A percentile compares a stretch with the other conserved stretches of the same genome.
phyloP scores from a whole-genome alignment of 2,329 filamentous ascomycete species.

The Bipolaris sorokiniana region DNA sequence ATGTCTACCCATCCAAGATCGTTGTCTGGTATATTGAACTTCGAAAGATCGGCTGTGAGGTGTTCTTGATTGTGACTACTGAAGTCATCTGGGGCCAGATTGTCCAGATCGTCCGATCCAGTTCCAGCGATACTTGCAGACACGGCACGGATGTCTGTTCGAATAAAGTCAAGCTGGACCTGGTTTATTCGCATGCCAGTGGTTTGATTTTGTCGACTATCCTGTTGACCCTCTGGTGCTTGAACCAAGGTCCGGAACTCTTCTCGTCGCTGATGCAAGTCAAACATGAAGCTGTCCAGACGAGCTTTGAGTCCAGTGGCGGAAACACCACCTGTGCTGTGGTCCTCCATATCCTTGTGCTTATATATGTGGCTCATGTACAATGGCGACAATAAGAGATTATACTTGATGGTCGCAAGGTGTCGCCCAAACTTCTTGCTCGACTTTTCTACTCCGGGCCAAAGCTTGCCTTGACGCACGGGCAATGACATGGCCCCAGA shows the following conservation, averaged over 20 bases:
- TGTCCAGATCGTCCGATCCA: conserved; percentile 74
- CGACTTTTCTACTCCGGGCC: conserved; percentile 91
- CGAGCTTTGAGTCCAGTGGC: conserved; percentile 96
- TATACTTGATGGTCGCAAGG: conserved; percentile 98
- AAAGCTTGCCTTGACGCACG: conserved; percentile 87
- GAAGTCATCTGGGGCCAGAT: conserved; percentile 67
- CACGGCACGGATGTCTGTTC: conserved; percentile 89
- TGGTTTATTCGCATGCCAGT: conserved; percentile 96
- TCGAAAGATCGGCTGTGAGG: conserved; percentile 69
- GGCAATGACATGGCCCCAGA: conserved; percentile 93
- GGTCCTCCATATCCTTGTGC: conserved; percentile 93
- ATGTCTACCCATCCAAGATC: conserved; percentile 98
- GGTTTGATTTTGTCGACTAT: conserved; percentile 78
- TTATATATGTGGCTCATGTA: conserved; percentile 98
- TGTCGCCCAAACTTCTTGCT: conserved; percentile 99
- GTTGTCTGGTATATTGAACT: conserved; percentile 93
- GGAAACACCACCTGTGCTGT: conserved; percentile 76
- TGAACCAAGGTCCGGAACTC: conserved; percentile 84
- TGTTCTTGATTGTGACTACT: conserved; percentile 61
- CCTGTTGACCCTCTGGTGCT: conserved; percentile 59
- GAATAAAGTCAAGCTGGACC: conserved; percentile 88
- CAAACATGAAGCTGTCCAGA: conserved; percentile 95
- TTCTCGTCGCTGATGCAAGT: conserved; percentile 91
- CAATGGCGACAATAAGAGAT: conserved; percentile 85
- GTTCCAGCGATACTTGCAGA: conserved; percentile 88